Evolutionary conservation across 495 filamentous ascomycete genomes (phyloP).

Genomic region (Lophiostoma macrostomum): DNA sequence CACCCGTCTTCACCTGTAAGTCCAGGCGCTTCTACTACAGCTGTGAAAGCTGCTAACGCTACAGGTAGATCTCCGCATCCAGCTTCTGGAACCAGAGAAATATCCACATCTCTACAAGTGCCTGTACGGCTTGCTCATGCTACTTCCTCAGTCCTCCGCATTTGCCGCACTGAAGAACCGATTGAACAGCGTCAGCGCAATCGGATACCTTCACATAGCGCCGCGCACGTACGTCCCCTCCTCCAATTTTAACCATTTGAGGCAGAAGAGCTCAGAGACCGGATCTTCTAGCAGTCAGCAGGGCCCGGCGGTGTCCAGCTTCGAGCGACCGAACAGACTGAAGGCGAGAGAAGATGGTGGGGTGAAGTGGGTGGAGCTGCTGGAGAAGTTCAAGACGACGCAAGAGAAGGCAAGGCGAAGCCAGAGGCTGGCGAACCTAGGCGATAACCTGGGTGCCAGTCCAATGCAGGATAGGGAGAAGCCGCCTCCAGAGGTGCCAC

Average conservation of each 20-base stretch:
- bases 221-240: constrained; percentile 69
- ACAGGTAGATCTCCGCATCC: constrained; percentile 76
- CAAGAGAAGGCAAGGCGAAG: constrained; percentile 72
- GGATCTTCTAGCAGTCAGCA: constrained; percentile 26
- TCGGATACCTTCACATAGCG: constrained; percentile 86
- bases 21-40: background rate
- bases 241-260: constrained; percentile 38
- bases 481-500: constrained; percentile 20
- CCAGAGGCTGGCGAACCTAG: constrained; percentile 40
- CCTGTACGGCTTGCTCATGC: constrained; percentile 95
- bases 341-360: constrained; percentile 79
- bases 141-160: constrained; percentile 93
- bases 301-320: constrained; percentile 41
- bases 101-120: constrained; percentile 98
- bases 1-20: constrained; percentile 92
- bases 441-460: constrained; percentile 19
- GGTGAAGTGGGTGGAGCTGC: constrained; percentile 87
- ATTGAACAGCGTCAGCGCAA: constrained; percentile 91
- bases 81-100: constrained; percentile 96
- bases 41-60: background rate
- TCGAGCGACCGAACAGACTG: constrained; percentile 76
- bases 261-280: constrained; percentile 36
- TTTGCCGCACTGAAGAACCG: constrained; percentile 97
- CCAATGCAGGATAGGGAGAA: constrained; percentile 31
- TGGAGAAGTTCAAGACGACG: constrained; percentile 91